Evolutionary conservation across 176 grass and related monocot genomes (phyloP).

Genomic region (Phragmites australis): DNA sequence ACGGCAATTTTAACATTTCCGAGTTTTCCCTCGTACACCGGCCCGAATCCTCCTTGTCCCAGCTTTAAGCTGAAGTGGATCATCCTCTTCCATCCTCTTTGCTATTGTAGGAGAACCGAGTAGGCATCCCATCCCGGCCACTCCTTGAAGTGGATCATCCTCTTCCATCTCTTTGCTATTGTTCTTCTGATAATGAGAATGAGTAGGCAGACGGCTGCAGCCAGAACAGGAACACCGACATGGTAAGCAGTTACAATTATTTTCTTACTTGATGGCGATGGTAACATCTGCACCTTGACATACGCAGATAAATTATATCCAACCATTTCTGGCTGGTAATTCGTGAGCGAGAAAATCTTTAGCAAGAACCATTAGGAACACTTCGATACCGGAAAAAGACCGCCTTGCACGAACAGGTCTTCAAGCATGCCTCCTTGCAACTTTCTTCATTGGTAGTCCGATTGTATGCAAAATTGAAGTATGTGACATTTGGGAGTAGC

Average conservation of each 20-base stretch:
- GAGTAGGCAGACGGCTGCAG: constrained; percentile 39
- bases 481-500: constrained; percentile 47
- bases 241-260: constrained; percentile 37
- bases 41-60: constrained; percentile 82
- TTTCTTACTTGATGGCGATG: constrained; percentile 30
- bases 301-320: constrained; percentile 71
- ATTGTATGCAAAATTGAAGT: constrained; percentile 57
- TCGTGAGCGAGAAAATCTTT: constrained; percentile 67
- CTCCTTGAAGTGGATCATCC: constrained; percentile 59
- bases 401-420: constrained; percentile 73
- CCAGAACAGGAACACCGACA: constrained; percentile 29
- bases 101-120: constrained; percentile 63
- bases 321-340: constrained; percentile 40
- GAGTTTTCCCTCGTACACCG: constrained; percentile 63
- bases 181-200: constrained; percentile 40
- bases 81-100: constrained; percentile 67
- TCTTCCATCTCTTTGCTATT: constrained; percentile 44
- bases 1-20: constrained; percentile 55
- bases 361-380: constrained; percentile 58
- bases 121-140: constrained; percentile 75
- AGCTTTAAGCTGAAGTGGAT: constrained; percentile 83
- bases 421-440: constrained; percentile 74
- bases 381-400: constrained; percentile 53
- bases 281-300: constrained; percentile 73
- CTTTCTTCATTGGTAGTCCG: constrained; percentile 58